phyloP scores from a whole-genome alignment of 2,329 filamentous ascomycete genomes.

The Gaeumannomyces tritici region DNA sequence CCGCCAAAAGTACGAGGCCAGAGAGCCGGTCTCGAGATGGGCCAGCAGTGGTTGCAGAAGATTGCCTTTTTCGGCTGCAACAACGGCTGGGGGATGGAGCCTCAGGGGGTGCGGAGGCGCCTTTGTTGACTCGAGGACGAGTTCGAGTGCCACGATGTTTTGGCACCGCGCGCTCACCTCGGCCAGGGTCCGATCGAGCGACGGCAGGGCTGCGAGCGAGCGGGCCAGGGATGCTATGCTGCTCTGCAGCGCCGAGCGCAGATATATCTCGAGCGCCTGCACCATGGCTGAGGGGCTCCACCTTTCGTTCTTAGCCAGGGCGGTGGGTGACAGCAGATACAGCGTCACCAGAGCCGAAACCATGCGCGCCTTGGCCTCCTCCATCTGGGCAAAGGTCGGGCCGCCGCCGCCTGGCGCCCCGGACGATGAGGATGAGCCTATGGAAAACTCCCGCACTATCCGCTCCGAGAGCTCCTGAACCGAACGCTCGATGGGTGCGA shows the following conservation, averaged over 20 bases:
- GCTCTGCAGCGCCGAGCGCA: slow-evolving; percentile 71
- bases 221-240: slow-evolving; percentile 67
- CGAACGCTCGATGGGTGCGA: slow-evolving; percentile 62
- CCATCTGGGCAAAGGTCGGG: slow-evolving; percentile 52
- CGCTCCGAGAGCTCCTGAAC: slow-evolving; percentile 69
- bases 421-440: slow-evolving; percentile 41
- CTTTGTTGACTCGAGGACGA: slow-evolving; percentile 60
- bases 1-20: slow-evolving; percentile 91
- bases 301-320: slow-evolving; percentile 40
- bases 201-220: slow-evolving; percentile 70
- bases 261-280: slow-evolving; percentile 67
- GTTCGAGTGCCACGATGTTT: slow-evolving; percentile 81
- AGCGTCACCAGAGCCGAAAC: slow-evolving; percentile 67
- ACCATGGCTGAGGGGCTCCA: slow-evolving; percentile 64
- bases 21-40: slow-evolving; percentile 75
- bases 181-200: slow-evolving; percentile 68
- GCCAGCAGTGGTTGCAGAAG: slow-evolving; percentile 65
- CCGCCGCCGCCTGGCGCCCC: slow-evolving; percentile 12
- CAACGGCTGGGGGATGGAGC: slow-evolving; percentile 5
- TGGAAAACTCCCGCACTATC: slow-evolving; percentile 73
- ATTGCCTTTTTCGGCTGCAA: slow-evolving; percentile 25
- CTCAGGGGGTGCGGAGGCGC: slow-evolving; percentile 62
- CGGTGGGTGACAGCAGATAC: slow-evolving; percentile 68
- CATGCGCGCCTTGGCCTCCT: slow-evolving; percentile 66
- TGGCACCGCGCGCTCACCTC: slow-evolving; percentile 82